phyloP scores from a whole-genome alignment of 441 rosid species.

The Bocquillonia castaneifolia region DNA sequence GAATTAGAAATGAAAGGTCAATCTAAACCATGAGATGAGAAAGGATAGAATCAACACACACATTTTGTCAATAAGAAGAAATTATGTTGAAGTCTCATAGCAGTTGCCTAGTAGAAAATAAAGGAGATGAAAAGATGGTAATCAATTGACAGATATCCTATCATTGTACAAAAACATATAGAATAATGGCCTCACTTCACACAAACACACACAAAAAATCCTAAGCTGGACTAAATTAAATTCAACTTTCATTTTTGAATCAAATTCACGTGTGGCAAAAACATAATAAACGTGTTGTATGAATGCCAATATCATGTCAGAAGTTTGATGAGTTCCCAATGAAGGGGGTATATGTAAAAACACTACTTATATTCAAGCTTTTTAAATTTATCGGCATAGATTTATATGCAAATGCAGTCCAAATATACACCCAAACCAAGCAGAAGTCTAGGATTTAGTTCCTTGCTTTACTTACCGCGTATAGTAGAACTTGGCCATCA shows the following conservation, averaged over 20 bases:
- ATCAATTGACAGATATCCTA: background rate
- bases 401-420: background rate
- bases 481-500: slow-evolving; percentile 90
- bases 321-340: background rate
- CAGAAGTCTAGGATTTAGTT: background rate
- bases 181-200: background rate
- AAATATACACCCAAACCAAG: background rate
- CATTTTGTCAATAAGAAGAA: too few species aligned
- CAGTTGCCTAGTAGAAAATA: background rate
- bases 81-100: too few species aligned
- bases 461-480: slow-evolving; percentile 49
- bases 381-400: slow-evolving; percentile 1
- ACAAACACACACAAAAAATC: background rate
- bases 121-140: background rate
- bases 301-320: background rate
- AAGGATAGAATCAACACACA: background rate
- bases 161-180: background rate
- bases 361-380: background rate
- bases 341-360: background rate
- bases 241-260: background rate
- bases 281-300: background rate
- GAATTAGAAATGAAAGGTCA: background rate
- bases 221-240: background rate
- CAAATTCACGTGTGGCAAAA: background rate
- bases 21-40: background rate